These are phyloP conservation scores for Thelephora ganbajun DNA, from an alignment of 768 basidiomycete genomes.

Conservation along the genomic window DNA sequence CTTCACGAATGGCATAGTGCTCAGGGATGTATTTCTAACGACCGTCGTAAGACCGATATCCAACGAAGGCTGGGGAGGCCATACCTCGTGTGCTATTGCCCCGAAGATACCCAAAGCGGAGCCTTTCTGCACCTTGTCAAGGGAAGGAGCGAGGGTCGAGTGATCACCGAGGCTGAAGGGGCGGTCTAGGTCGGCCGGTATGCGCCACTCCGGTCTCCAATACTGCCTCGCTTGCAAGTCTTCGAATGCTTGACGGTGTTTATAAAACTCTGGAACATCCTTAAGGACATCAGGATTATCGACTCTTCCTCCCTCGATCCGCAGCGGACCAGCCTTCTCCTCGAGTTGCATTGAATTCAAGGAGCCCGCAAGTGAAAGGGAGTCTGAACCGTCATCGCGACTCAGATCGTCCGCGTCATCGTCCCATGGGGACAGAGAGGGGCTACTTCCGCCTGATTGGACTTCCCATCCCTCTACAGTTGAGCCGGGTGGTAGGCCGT, in stretches of 20 bases:
- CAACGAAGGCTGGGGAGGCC: neutral
- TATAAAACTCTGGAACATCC: constrained; percentile 15
- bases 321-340: neutral
- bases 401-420: constrained; percentile 6
- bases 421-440: constrained; percentile 51
- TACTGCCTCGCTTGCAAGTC: constrained; percentile 51
- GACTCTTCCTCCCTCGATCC: neutral
- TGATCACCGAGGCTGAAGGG: constrained; percentile 55
- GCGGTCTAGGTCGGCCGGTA: constrained; percentile 25
- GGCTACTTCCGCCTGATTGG: constrained; percentile 42
- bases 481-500: constrained; percentile 36
- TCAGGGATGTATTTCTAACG: constrained; percentile 60
- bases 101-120: neutral
- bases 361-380: constrained; percentile 10
- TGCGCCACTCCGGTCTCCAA: constrained; percentile 57
- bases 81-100: no score
- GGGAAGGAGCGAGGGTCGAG: constrained; percentile 49
- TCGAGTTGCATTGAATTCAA: neutral
- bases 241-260: constrained; percentile 45
- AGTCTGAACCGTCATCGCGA: constrained; percentile 4
- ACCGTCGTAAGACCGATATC: neutral
- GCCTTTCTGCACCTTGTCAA: neutral
- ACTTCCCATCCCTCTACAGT: constrained; percentile 29
- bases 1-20: constrained; percentile 63
- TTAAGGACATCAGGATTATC: neutral